Base-by-base conservation (phyloP, 176 grass and related monocot species). In the Triticum dicoccoides region DNA sequence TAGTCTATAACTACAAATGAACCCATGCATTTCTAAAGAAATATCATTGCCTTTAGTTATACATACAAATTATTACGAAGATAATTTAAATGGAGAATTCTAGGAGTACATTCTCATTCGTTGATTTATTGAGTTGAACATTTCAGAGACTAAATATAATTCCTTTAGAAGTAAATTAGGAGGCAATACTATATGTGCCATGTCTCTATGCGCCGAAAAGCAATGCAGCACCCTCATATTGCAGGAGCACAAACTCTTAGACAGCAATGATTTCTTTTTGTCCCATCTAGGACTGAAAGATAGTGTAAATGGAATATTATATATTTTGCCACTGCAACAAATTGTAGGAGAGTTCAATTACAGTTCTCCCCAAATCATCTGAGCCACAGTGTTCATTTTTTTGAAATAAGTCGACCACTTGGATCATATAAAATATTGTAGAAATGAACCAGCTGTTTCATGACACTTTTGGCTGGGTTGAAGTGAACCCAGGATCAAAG, bases 241-340 rank as follows among this genome's bases (percentile, higher is more conserved):
- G 12, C 51, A 77, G 30, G 11, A 72, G 18, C 51, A 69, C 49
- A 75, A 73, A 70, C 51, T 35, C 69, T n/a, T 52, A 52, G 83
- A 64, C 10, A 65, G 20, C 2, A 76, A 61, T 5, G 8, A 70
- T 37, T 63, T 71, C 2, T 79, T 6, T 78, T 78, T 77, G 14
- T 61, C 49, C 8, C 20, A 38, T 52, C 17, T 18, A 62, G 65
- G 45, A 30, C 62, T 79, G 77, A 69, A 79, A 78, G 41, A 32
- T 9, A 61, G 0, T 25, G 30, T 59, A 9, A 24, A 90, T 77
- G 29, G 58, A 61, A 20, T 42, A 47, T 10, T 83, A 21, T 21
- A 83, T 63, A 72, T 52, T 23, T 30, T 75, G 41, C 42, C 44
- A 30, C 25, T 88, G 45, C 37, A 83, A 33, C 52, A 56, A 56